These are phyloP conservation scores for Mycena olivaceomarginata DNA, from an alignment of 768 basidiomycete genomes.

Conservation along the genomic window DNA sequence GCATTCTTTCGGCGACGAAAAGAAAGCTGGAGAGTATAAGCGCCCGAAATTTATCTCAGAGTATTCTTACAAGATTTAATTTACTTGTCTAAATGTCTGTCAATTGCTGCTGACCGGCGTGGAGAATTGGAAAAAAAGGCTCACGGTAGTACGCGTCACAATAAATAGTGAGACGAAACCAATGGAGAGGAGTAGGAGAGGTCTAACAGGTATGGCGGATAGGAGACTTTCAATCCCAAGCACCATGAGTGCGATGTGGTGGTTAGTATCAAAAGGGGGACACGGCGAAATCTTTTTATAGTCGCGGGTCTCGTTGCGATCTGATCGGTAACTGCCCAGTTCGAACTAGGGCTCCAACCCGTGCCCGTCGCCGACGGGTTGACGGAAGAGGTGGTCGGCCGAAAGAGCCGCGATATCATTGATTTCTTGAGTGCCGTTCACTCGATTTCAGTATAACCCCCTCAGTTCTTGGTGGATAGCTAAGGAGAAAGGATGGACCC, in stretches of 20 bases:
- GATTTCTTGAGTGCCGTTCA: too few species aligned
- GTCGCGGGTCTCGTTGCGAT: background rate
- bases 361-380: too few species aligned
- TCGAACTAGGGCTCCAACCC: too few species aligned
- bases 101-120: background rate
- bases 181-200: slow-evolving; percentile 19
- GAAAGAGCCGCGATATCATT: too few species aligned
- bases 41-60: too few species aligned
- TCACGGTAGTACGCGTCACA: slow-evolving; percentile 16
- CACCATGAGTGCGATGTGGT: background rate
- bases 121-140: background rate
- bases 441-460: too few species aligned
- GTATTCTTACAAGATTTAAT: slow-evolving; percentile 2
- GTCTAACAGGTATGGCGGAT: background rate
- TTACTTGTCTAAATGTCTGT: slow-evolving; percentile 1
- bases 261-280: background rate
- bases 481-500: too few species aligned
- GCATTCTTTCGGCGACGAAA: background rate
- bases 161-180: slow-evolving; percentile 27
- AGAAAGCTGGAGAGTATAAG: slow-evolving; percentile 15
- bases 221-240: background rate
- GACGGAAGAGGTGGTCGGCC: too few species aligned
- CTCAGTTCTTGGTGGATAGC: too few species aligned
- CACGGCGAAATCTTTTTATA: background rate
- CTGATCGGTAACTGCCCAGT: too few species aligned